Evolutionary conservation across 2,329 filamentous ascomycete genomes (phyloP), one percentile per base, ranked within the genome.

Genomic region (Exophiala xenobiotica): DNA sequence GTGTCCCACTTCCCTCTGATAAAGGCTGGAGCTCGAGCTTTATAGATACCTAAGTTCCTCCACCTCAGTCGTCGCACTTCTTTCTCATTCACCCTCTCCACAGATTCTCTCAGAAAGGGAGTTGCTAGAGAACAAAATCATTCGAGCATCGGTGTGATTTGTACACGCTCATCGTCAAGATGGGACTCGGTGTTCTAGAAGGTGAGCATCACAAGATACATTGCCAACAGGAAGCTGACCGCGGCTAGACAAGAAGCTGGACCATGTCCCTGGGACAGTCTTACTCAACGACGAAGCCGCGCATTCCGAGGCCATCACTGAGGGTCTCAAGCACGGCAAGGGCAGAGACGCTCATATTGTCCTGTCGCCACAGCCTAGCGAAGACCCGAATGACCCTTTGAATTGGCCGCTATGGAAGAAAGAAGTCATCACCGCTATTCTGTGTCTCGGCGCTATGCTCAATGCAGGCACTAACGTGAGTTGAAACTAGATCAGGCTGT

Each of bases 321-420:
- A 40, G 16, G 49, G 50, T n/a, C 40, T 58, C 5, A 60, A 59
- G 42, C 59, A 61, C 33, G 56, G 55, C 20, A 60, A 46, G 33
- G 56, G 59, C 20, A 19, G 45, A 2, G 40, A 59, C 31, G 56
- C 55, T 18, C 52, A 48, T 20, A 58, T 59, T 33, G 43, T 62
- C 19, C 46, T 65, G 12, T 61, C 64, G 14, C 64, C 64, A 4
- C 62, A 61, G 29, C 64, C 64, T 20, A 61, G 60, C 40, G 56
- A 53, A 12, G 61, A 65, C 37, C 63, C 64, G 19, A 65, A 65
- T 52, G 63, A 65, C 43, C 64, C 64, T 6, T 44, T 65, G 57
- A 65, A 64, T 26, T 65, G 62, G 62, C 49, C 63, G n/a, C 40
- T 52, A 45, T 64, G 58, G 59, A 57, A 64, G 35, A 65, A 65